Base-by-base conservation (phyloP, 202 grass and related monocot species). In the Bolboschoenoplectus hybrid region DNA sequence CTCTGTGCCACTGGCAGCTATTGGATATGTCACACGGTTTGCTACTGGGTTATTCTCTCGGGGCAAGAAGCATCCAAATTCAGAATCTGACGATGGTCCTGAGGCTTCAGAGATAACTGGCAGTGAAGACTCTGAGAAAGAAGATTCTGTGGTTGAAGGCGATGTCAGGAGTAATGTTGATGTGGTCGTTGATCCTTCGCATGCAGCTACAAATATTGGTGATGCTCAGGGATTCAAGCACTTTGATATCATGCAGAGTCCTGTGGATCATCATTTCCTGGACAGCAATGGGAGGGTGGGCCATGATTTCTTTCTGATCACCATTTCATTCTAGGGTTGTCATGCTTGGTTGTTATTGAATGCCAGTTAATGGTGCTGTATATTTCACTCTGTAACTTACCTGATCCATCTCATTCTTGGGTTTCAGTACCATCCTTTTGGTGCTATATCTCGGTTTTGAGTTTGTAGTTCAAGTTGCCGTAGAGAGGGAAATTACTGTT, bases 201-300 rank as follows among this genome's bases (percentile, higher is more conserved):
- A 83, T 63, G 82, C 73, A 56, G 73, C 84, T 82, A 81, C 80
- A 85, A 75, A 87, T 60, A 79, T 34, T 90, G 86, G 58, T 71
- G 89, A 89, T 88, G 65, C 63, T 34, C 83, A 90, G 86, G 83
- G 66, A 58, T 97, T 94, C 82, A 99, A 94, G 71, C 97, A 97
- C 83, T 99, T 99, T 75, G 97, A 99, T 90, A 82, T 97, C 88
- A 63, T 87, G 71, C 89, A 92, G 80, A 94, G 91, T 84, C 90
- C 97, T 60, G 73, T 60, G 11, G 97, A 99, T 57, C 93, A 99
- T 88, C 93, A 94, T 90, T 99, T 89, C 83, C 80, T 94, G 80
- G 89, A 84, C 82, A 91, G 88, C 75, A 92, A 69, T 66, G 88
- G 71, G 45, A 89, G 79, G 82, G 93, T 94, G 84, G 78, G 36